These are phyloP conservation scores for Ophiostoma triangulosporum DNA, from an alignment of 2,329 filamentous ascomycete genomes.

Conservation along the genomic window DNA sequence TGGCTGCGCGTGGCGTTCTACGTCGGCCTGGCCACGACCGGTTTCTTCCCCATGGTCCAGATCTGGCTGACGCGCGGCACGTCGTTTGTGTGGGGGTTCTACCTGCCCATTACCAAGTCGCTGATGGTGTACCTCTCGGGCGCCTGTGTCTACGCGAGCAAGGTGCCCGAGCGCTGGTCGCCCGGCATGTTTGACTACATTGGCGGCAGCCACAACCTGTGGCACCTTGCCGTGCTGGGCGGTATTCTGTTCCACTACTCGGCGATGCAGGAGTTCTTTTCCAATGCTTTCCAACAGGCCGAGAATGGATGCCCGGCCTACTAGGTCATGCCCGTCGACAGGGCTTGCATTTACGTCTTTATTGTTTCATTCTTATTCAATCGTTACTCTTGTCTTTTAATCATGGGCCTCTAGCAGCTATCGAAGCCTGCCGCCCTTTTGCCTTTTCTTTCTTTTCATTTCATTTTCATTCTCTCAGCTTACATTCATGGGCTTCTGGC, in stretches of 20 bases:
- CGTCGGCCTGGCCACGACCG: slow-evolving; percentile 71
- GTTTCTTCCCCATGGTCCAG: slow-evolving; percentile 79
- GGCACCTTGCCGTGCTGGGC: slow-evolving; percentile 87
- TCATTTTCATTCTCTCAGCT: background rate
- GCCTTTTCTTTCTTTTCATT: background rate
- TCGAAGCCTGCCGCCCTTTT: background rate
- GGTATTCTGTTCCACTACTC: slow-evolving; percentile 96
- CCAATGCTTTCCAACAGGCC: slow-evolving; percentile 58
- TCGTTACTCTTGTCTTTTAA: no score
- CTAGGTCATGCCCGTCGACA: slow-evolving; percentile 16
- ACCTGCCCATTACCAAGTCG: slow-evolving; percentile 74
- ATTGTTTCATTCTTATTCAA: no score
- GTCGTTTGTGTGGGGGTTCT: slow-evolving; percentile 79
- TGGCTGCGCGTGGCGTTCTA: slow-evolving; percentile 91
- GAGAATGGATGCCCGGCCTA: slow-evolving; percentile 43
- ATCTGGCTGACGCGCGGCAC: slow-evolving; percentile 63
- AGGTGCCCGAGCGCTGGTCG: slow-evolving; percentile 83
- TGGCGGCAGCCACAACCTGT: slow-evolving; percentile 91
- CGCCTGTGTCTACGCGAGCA: slow-evolving; percentile 77
- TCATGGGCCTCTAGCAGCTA: no score
- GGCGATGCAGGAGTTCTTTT: slow-evolving; percentile 92
- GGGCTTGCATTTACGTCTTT: no score
- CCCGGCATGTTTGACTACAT: slow-evolving; percentile 92
- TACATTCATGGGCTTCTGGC: no score
- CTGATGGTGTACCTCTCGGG: slow-evolving; percentile 75